Conservation (phyloP, 306 rosid genomes). For the Acacia crassicarpa region DNA sequence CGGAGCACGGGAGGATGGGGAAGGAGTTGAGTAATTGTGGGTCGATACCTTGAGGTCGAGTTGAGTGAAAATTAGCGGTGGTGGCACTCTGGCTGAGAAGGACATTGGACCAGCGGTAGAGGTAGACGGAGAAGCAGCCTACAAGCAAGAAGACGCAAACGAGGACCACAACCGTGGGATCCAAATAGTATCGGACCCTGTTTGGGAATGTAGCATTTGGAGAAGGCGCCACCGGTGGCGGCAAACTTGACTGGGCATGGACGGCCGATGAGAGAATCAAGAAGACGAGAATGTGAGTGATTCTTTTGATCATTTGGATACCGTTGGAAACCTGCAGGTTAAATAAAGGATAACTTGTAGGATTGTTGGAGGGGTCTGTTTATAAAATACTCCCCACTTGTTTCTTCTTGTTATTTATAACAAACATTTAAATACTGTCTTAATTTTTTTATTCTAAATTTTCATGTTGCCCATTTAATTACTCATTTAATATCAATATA, state of each 20-base stretch:
- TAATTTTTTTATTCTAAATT: no score
- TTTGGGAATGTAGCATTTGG: background rate
- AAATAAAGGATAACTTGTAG: no score
- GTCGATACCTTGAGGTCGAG: constrained; percentile 37
- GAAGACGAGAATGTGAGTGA: background rate
- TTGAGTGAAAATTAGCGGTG: background rate
- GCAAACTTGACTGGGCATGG: background rate
- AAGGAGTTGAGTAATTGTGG: constrained; percentile 38
- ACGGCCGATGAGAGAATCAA: background rate
- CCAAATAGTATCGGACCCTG: background rate
- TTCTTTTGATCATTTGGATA: background rate
- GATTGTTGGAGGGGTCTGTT: no score
- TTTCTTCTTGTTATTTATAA: no score
- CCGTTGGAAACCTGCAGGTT: background rate
- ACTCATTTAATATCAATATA: no score
- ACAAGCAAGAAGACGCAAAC: background rate
- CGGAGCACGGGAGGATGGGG: constrained; percentile 48
- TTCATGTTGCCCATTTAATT: no score
- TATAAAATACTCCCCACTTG: no score
- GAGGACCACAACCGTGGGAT: background rate
- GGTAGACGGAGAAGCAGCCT: background rate
- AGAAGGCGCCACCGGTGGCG: background rate
- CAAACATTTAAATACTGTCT: no score
- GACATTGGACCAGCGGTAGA: background rate
- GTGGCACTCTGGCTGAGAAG: background rate